These are phyloP conservation scores for Lunasporangiospora selenospora DNA, from an alignment of 192 early-diverging fungal species.

Conservation along the genomic window DNA sequence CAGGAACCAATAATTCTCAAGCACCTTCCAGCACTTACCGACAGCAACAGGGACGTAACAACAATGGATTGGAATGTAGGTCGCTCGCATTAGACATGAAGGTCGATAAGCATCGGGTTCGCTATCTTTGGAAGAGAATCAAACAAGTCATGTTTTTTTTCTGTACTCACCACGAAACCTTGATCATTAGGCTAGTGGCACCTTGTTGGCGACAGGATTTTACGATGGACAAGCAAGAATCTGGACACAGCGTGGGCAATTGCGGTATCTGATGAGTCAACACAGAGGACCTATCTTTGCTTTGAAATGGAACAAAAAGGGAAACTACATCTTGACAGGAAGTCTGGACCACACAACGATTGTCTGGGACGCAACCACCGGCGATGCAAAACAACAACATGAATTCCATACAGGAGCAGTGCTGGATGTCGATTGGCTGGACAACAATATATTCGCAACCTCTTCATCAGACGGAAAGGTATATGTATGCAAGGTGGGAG, in stretches of 20 bases:
- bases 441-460: constrained; percentile 91
- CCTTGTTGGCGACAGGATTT: constrained; percentile 82
- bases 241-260: constrained; percentile 71
- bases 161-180: too few species aligned
- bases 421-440: constrained; percentile 93
- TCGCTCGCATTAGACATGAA: too few species aligned
- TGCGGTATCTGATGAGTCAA: constrained; percentile 51
- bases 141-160: too few species aligned
- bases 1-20: constrained; percentile 62
- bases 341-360: constrained; percentile 82
- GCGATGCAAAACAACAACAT: constrained; percentile 76
- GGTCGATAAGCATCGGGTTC: too few species aligned
- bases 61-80: constrained; percentile 87
- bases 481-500: constrained; percentile 80
- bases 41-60: constrained; percentile 75
- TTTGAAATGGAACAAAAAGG: constrained; percentile 86
- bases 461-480: constrained; percentile 84
- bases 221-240: constrained; percentile 87
- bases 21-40: constrained; percentile 54
- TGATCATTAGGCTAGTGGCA: constrained; percentile 77
- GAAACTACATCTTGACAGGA: constrained; percentile 75
- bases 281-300: constrained; percentile 85
- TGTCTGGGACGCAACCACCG: constrained; percentile 85
- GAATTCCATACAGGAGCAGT: constrained; percentile 62
- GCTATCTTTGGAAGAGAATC: too few species aligned